Evolutionary conservation across 495 filamentous ascomycete genomes (phyloP).

Genomic region (Hypoxylon rickii): DNA sequence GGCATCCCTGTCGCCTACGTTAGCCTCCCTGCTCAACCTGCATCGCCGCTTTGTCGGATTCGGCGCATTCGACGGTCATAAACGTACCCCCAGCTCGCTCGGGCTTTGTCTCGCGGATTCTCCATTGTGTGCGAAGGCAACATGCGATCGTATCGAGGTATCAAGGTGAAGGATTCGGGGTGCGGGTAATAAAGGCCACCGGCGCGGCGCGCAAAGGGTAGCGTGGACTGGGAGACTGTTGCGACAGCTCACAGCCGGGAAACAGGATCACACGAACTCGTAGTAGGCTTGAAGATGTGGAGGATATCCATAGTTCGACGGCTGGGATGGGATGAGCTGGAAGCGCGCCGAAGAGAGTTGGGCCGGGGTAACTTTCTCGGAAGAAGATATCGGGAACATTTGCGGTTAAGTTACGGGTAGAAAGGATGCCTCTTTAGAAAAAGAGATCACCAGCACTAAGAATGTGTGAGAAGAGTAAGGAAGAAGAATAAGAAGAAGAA

Average conservation of each 20-base stretch:
- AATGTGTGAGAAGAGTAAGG: background rate
- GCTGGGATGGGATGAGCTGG: slow-evolving; percentile 14
- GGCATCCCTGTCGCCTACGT: slow-evolving; percentile 30
- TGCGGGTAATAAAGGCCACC: slow-evolving; percentile 15
- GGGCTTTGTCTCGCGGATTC: slow-evolving; percentile 32
- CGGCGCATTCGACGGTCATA: slow-evolving; percentile 6
- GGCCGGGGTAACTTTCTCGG: slow-evolving; percentile 28
- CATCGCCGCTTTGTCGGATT: background rate
- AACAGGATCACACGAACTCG: slow-evolving; percentile 42
- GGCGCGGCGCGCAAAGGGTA: slow-evolving; percentile 26
- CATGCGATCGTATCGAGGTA: slow-evolving; percentile 1
- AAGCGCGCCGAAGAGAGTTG: slow-evolving; percentile 29
- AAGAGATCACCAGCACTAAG: slow-evolving; percentile 6
- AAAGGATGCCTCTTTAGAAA: slow-evolving; percentile 27
- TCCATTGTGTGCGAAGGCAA: slow-evolving; percentile 25
- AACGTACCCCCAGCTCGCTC: slow-evolving; percentile 37
- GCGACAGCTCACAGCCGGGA: slow-evolving; percentile 39
- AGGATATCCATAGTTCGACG: slow-evolving; percentile 41
- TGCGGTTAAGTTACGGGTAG: slow-evolving; percentile 24
- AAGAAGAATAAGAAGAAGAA: background rate
- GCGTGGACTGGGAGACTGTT: slow-evolving; percentile 27
- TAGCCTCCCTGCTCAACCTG: slow-evolving; percentile 11
- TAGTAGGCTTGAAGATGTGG: slow-evolving; percentile 25
- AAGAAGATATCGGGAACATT: slow-evolving; percentile 41
- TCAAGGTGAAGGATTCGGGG: slow-evolving; percentile 10